Conservation (phyloP, 208 protist species). For the Naegleria lovaniensis region DNA sequence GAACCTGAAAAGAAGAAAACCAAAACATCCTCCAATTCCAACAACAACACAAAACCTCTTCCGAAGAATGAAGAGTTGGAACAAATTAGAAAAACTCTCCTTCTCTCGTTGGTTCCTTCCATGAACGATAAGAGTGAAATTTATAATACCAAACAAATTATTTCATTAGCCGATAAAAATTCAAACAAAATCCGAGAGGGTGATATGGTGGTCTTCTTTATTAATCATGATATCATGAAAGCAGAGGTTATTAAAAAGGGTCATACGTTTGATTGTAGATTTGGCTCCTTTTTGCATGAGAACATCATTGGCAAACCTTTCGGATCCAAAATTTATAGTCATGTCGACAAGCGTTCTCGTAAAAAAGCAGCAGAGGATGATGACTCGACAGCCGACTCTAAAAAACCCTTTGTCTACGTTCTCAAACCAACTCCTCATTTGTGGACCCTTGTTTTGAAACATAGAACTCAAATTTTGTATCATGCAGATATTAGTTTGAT, state of each 20-base stretch:
- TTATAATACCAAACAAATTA: neutral
- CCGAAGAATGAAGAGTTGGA: neutral
- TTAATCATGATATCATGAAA: neutral
- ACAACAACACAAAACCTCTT: neutral
- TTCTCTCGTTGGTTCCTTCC: neutral
- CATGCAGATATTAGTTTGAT: conserved; percentile 11
- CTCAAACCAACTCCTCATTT: neutral
- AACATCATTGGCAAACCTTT: conserved; percentile 6
- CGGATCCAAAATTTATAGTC: neutral
- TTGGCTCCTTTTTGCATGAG: neutral
- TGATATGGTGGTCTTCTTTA: neutral
- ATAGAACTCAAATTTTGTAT: conserved; percentile 28
- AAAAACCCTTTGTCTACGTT: neutral
- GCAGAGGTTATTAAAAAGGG: neutral
- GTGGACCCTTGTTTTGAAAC: neutral
- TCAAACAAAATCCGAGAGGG: conserved; percentile 12
- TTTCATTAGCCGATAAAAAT: neutral
- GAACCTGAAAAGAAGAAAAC: neutral
- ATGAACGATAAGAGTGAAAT: neutral
- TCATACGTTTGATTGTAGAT: neutral
- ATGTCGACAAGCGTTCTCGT: neutral
- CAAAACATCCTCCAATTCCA: neutral
- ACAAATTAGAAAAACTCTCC: neutral
- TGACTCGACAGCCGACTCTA: neutral
- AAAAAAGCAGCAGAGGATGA: neutral